These are phyloP conservation scores for Naganishia friedmannii DNA, from an alignment of 768 basidiomycete species.

Conservation along the genomic window DNA sequence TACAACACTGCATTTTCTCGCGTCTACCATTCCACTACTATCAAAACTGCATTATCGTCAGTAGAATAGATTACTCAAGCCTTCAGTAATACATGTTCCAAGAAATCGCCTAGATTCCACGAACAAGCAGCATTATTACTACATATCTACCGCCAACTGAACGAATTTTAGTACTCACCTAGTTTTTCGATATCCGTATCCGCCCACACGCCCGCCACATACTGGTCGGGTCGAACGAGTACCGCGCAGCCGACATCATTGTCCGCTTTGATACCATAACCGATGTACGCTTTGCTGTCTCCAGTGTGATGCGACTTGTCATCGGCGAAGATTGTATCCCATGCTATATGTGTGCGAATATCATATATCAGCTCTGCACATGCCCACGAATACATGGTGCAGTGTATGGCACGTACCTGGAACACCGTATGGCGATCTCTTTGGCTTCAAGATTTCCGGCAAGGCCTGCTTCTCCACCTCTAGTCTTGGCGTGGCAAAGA, in stretches of 20 bases:
- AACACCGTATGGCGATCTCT: constrained; percentile 21
- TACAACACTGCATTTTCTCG: too few relatives aligned
- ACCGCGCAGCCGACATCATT: constrained; percentile 17
- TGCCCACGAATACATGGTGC: background rate
- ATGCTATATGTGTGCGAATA: background rate
- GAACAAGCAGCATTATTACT: constrained; percentile 3
- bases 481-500: constrained; percentile 15
- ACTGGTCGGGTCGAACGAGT: constrained; percentile 24
- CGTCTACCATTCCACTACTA: background rate
- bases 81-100: constrained; percentile 15
- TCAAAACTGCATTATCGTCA: background rate
- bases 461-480: constrained; percentile 3
- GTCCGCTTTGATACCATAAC: constrained; percentile 18
- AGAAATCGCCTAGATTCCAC: background rate
- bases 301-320: constrained; percentile 22
- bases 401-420: constrained; percentile 4
- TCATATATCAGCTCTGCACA: background rate
- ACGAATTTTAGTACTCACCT: background rate
- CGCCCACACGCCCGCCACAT: constrained; percentile 24
- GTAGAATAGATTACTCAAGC: background rate
- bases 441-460: constrained; percentile 22
- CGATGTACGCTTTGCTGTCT: constrained; percentile 20
- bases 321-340: constrained; percentile 27
- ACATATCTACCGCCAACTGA: background rate
- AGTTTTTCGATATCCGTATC: constrained; percentile 21